These are phyloP conservation scores for Rhodotorula sp. DNA, from an alignment of 1,284 basidiomycete species.

Conservation along the genomic window DNA sequence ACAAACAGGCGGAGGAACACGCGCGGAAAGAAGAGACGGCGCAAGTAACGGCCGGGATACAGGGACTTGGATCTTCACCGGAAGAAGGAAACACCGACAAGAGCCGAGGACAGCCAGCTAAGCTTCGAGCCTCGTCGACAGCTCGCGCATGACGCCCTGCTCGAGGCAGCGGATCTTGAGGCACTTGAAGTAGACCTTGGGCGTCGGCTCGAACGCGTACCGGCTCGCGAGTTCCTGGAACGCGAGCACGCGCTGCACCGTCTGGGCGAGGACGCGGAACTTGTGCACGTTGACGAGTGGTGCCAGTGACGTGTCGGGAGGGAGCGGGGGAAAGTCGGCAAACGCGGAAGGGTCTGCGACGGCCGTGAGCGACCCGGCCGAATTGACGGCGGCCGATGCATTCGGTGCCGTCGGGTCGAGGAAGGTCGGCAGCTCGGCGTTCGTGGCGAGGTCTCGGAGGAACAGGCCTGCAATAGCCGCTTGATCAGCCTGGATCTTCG, in stretches of 20 bases:
- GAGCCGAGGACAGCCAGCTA: neutral
- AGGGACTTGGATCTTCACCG: neutral
- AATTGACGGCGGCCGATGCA: constrained; percentile 60
- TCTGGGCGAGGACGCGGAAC: constrained; percentile 72
- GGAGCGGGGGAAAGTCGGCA: constrained; percentile 56
- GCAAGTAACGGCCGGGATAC: neutral
- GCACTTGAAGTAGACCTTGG: constrained; percentile 71
- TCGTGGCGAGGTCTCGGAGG: constrained; percentile 67
- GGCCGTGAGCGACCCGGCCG: constrained; percentile 10
- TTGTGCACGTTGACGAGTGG: constrained; percentile 86
- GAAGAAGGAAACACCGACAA: neutral
- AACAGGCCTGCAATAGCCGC: constrained; percentile 60
- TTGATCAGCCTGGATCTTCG: neutral
- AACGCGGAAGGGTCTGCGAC: constrained; percentile 24
- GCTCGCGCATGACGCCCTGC: constrained; percentile 8
- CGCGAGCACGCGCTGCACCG: constrained; percentile 72
- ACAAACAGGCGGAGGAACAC: too few species aligned
- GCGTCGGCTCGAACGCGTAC: constrained; percentile 66
- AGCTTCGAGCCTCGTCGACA: constrained; percentile 13
- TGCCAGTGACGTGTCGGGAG: constrained; percentile 64
- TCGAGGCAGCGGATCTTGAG: constrained; percentile 57
- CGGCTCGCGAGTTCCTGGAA: constrained; percentile 76
- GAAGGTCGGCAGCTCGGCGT: constrained; percentile 70
- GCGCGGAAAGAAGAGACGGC: too few species aligned
- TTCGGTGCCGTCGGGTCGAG: constrained; percentile 78